These are phyloP conservation scores for Xylaria telfairii DNA, from an alignment of 495 filamentous ascomycete species.

Conservation along the genomic window DNA sequence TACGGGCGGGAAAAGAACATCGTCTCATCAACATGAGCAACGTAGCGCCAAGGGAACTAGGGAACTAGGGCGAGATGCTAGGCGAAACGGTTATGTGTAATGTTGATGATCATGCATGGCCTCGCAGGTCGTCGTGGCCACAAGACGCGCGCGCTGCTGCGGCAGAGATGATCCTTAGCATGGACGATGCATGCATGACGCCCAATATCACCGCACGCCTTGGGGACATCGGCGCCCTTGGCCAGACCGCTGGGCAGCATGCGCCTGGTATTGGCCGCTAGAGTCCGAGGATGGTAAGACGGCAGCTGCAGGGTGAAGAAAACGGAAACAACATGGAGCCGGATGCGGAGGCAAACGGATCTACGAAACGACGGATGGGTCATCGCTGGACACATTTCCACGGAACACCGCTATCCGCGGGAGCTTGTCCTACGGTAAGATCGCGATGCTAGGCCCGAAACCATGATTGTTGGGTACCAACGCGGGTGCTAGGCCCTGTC, in stretches of 20 bases:
- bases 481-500: constrained; percentile 9
- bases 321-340: constrained; percentile 18
- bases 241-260: constrained; percentile 11
- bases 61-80: constrained; percentile 8
- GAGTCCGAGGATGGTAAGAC: constrained; percentile 14
- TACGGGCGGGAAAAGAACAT: neutral
- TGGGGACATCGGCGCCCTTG: neutral
- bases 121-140: constrained; percentile 15
- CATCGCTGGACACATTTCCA: neutral
- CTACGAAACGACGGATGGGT: neutral
- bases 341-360: constrained; percentile 10
- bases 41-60: constrained; percentile 18
- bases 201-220: constrained; percentile 1
- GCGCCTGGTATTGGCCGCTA: constrained; percentile 18
- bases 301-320: constrained; percentile 22
- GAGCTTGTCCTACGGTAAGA: constrained; percentile 1
- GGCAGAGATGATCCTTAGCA: constrained; percentile 2
- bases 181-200: constrained; percentile 19
- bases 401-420: constrained; percentile 8
- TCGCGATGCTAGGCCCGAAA: constrained; percentile 4
- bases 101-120: constrained; percentile 19
- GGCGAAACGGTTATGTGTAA: constrained; percentile 9
- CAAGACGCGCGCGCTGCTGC: constrained; percentile 13
- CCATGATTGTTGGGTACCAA: constrained; percentile 24
- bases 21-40: constrained; percentile 9